Evolutionary conservation across 352 stramenopile species (phyloP).

Genomic region (Globisporangium cystogenes): DNA sequence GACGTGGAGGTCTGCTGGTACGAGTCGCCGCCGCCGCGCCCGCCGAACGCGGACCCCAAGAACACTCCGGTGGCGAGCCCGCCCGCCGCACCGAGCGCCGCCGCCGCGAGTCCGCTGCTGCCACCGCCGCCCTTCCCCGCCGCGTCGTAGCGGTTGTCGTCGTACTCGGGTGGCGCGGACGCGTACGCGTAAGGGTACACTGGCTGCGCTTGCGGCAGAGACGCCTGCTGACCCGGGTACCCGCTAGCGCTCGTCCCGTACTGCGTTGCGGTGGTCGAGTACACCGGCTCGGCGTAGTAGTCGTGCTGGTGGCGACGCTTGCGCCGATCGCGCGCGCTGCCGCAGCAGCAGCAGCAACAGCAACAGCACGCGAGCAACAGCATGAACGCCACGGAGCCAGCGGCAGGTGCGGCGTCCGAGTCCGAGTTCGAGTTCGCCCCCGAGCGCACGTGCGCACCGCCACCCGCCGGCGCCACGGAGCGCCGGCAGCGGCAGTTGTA

Average conservation of each 20-base stretch:
- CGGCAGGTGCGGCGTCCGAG: not conserved
- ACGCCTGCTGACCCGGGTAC: slow-evolving; percentile 1
- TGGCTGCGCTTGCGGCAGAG: slow-evolving; percentile 9
- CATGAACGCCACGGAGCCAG: slow-evolving; percentile 17
- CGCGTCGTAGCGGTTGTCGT: not conserved
- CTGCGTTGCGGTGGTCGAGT: slow-evolving; percentile 13
- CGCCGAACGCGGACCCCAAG: slow-evolving; percentile 37
- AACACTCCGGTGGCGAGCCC: slow-evolving; percentile 44
- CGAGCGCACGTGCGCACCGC: slow-evolving; percentile 15
- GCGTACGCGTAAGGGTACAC: slow-evolving; percentile 45
- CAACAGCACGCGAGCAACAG: slow-evolving; percentile 40
- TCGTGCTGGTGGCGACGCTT: slow-evolving; percentile 21
- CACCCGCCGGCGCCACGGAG: slow-evolving; percentile 10
- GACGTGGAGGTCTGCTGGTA: slow-evolving; percentile 13
- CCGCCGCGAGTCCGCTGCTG: slow-evolving; percentile 22
- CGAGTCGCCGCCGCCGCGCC: slow-evolving; percentile 13
- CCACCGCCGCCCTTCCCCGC: slow-evolving; percentile 11
- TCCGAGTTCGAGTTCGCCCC: slow-evolving; percentile 22
- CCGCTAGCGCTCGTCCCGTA: slow-evolving; percentile 29
- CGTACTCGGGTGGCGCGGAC: slow-evolving; percentile 27
- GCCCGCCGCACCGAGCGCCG: slow-evolving; percentile 36
- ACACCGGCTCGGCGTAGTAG: slow-evolving; percentile 23
- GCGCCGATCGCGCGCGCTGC: slow-evolving; percentile 13
- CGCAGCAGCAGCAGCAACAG: slow-evolving; percentile 56
- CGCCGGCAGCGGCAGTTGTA: slow-evolving; percentile 61